Evolutionary conservation across 768 basidiomycete genomes (phyloP).

Genomic region (Tylopilus balloui): DNA sequence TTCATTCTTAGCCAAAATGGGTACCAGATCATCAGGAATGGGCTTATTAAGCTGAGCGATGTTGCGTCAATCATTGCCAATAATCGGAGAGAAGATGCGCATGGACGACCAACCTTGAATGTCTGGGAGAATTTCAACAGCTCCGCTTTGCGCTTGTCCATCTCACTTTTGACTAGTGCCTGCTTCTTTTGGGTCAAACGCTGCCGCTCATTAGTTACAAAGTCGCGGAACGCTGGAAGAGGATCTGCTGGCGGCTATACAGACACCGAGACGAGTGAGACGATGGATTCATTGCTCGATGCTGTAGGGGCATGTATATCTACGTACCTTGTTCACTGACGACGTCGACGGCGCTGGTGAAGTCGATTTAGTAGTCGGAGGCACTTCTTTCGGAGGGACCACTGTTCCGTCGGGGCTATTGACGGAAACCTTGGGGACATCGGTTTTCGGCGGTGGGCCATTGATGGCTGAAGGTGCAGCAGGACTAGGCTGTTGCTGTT

Average conservation of each 20-base stretch:
- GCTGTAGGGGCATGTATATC: neutral
- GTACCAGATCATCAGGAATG: conserved; percentile 90
- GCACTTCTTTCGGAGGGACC: conserved; percentile 39
- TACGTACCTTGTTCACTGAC: conserved; percentile 49
- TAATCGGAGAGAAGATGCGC: neutral
- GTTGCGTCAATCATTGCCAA: neutral
- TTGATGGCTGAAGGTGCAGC: conserved; percentile 30
- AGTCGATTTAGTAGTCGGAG: conserved; percentile 54
- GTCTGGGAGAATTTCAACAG: conserved; percentile 87
- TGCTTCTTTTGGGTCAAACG: conserved; percentile 88
- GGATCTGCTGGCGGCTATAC: conserved; percentile 66
- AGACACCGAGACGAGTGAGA: conserved; percentile 10
- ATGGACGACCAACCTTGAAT: conserved; percentile 73
- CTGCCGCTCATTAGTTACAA: conserved; percentile 89
- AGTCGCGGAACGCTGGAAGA: conserved; percentile 83
- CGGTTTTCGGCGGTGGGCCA: conserved; percentile 32
- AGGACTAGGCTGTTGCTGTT: conserved; percentile 20
- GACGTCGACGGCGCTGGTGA: conserved; percentile 53
- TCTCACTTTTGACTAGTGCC: conserved; percentile 83
- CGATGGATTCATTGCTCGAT: neutral
- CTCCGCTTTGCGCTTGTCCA: conserved; percentile 92
- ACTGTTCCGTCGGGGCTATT: conserved; percentile 73
- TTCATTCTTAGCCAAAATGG: conserved; percentile 91
- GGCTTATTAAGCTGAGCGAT: conserved; percentile 77
- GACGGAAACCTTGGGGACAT: conserved; percentile 69